Evolutionary conservation across 108 stramenopile genomes (phyloP).

Genomic region (Skeletonema grethae): DNA sequence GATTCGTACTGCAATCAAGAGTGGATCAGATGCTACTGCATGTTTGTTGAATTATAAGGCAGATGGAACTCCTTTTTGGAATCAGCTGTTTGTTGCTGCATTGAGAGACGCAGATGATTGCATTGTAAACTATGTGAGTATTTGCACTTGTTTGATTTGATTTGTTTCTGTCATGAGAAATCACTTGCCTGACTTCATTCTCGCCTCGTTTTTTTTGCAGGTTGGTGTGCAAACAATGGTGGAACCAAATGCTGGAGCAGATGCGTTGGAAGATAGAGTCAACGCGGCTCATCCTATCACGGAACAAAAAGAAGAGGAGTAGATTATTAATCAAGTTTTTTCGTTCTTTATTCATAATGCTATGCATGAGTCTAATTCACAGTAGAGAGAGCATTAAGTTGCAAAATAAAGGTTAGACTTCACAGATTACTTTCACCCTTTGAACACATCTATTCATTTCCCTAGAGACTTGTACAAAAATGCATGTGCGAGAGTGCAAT

Average conservation of each 20-base stretch:
- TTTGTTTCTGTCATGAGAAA: neutral
- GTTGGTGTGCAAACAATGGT: constrained; percentile 91
- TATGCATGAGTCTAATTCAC: constrained; percentile 4
- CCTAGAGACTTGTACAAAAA: neutral
- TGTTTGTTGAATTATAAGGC: constrained; percentile 97
- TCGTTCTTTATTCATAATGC: neutral
- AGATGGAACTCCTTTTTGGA: constrained; percentile 98
- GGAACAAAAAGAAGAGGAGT: constrained; percentile 22
- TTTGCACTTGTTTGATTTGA: neutral
- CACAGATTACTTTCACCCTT: neutral
- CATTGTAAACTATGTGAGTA: constrained; percentile 93
- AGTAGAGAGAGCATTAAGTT: neutral
- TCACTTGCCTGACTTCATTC: neutral
- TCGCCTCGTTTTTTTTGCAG: constrained; percentile 29
- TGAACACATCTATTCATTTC: too few species aligned
- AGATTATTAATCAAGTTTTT: constrained; percentile 13
- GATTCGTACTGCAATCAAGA: constrained; percentile 77
- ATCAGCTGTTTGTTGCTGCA: constrained; percentile 96
- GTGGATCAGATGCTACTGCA: constrained; percentile 85
- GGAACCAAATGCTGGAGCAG: constrained; percentile 75
- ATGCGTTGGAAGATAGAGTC: constrained; percentile 82
- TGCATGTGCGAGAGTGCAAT: neutral
- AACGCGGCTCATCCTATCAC: constrained; percentile 74
- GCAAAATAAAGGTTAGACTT: neutral
- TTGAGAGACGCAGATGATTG: constrained; percentile 90